These are phyloP conservation scores for Babesia bigemina DNA, from an alignment of 169 alveolate species.

Conservation along the genomic window DNA sequence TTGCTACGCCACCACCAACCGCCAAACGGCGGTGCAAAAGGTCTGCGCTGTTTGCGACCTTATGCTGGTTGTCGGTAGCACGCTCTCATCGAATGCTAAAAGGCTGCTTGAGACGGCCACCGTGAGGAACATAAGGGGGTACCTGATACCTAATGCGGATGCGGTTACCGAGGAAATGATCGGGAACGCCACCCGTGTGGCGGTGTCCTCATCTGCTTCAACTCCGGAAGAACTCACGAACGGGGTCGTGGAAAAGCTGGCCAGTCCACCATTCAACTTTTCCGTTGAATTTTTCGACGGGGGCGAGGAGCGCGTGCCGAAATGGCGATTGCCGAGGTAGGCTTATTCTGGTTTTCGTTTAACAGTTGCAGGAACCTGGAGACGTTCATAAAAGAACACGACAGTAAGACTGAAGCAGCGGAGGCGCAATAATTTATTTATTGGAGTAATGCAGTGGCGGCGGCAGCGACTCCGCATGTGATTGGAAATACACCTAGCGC, in stretches of 20 bases:
- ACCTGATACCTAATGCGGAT: slow-evolving; percentile 66
- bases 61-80: slow-evolving; percentile 79
- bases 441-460: background rate
- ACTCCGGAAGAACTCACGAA: slow-evolving; percentile 81
- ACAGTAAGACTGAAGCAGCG: slow-evolving; percentile 4
- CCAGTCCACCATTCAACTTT: slow-evolving; percentile 66
- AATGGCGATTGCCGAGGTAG: slow-evolving; percentile 80
- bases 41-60: slow-evolving; percentile 67
- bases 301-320: slow-evolving; percentile 77
- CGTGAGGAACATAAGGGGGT: slow-evolving; percentile 66
- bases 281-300: slow-evolving; percentile 64
- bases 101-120: slow-evolving; percentile 77
- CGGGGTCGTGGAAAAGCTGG: slow-evolving; percentile 61
- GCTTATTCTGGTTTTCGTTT: background rate
- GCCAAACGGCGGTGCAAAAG: slow-evolving; percentile 79
- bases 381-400: slow-evolving; percentile 65
- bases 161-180: slow-evolving; percentile 72
- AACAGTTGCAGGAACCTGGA: slow-evolving; percentile 57
- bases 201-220: slow-evolving; percentile 82
- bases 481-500: background rate
- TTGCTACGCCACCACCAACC: slow-evolving; percentile 84
- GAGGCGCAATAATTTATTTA: background rate
- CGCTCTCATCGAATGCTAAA: slow-evolving; percentile 77
- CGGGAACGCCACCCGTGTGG: slow-evolving; percentile 66
- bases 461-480: too few species aligned